A percentile compares a stretch with the other conserved stretches of the same genome.
Evolutionary conservation across 2,329 filamentous ascomycete genomes (phyloP).

Genomic region (Hymenoscyphus repandus): DNA sequence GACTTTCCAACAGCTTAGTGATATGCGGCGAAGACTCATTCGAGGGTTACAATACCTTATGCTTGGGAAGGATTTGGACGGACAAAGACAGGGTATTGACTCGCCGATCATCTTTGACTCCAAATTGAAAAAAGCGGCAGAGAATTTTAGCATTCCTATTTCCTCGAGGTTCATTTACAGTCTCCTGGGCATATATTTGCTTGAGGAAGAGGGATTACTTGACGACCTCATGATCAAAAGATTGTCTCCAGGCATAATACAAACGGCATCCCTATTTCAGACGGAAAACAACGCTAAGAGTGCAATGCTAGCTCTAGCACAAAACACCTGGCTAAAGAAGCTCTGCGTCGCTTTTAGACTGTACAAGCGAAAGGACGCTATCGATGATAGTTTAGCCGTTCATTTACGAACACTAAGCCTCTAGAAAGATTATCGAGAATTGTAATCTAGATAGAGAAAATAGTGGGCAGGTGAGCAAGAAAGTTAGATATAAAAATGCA

Average conservation of each 20-base stretch:
- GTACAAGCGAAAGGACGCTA: constrained; percentile 9
- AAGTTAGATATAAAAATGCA: no score
- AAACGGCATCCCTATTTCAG: constrained; percentile 7
- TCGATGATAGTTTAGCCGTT: background rate
- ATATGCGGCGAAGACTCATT: constrained; percentile 3
- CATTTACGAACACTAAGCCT: no score
- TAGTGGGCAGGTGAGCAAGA: no score
- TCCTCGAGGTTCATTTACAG: constrained; percentile 1
- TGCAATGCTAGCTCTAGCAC: constrained; percentile 11
- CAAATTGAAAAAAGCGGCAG: background rate
- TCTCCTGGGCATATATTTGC: constrained; percentile 1
- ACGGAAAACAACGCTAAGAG: constrained; percentile 13
- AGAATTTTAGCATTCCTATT: background rate
- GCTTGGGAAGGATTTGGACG: background rate
- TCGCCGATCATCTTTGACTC: constrained; percentile 3
- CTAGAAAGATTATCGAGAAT: no score
- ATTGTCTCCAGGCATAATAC: constrained; percentile 1
- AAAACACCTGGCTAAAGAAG: constrained; percentile 16
- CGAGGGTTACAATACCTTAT: constrained; percentile 3
- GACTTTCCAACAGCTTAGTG: background rate
- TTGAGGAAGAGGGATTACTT: constrained; percentile 13
- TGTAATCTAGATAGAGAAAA: no score
- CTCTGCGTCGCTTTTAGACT: constrained; percentile 13
- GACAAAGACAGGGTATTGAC: background rate
- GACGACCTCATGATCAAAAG: constrained; percentile 7